These are phyloP conservation scores for Epichloe sylvatica DNA, from an alignment of 2,329 filamentous ascomycete genomes.

Conservation along the genomic window DNA sequence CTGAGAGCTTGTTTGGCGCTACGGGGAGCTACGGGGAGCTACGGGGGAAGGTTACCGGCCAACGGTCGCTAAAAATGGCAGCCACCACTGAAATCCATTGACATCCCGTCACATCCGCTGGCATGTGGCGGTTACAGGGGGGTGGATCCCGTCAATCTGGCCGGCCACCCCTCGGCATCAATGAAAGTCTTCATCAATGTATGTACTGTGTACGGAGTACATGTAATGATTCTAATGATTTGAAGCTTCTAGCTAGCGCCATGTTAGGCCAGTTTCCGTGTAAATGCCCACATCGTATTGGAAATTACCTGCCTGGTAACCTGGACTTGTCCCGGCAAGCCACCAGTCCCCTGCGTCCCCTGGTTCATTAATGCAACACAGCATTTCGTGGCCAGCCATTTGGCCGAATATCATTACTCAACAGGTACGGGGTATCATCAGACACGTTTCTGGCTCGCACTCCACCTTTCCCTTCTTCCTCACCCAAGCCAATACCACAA, in stretches of 20 bases:
- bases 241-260: too few relatives aligned
- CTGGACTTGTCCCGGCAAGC: too few relatives aligned
- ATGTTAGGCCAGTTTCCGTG: too few relatives aligned
- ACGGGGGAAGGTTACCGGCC: not conserved
- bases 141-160: conserved; percentile 1
- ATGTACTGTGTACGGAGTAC: too few relatives aligned
- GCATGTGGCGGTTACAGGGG: not conserved
- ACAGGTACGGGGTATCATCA: not conserved
- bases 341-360: too few relatives aligned
- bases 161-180: not conserved
- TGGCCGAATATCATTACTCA: not conserved
- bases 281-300: too few relatives aligned
- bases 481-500: not conserved
- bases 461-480: not conserved
- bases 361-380: not conserved
- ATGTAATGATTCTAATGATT: too few relatives aligned
- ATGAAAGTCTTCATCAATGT: not conserved
- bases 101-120: not conserved
- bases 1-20: not conserved
- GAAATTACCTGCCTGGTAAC: too few relatives aligned
- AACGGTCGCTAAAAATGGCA: conserved; percentile 6
- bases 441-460: not conserved
- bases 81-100: not conserved
- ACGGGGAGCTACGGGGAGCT: not conserved
- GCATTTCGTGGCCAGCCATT: not conserved